Percentiles rank a stretch among this genome's conserved stretches.
Conservation (phyloP, 441 rosid genomes). For the Eutrema salsugineum region DNA sequence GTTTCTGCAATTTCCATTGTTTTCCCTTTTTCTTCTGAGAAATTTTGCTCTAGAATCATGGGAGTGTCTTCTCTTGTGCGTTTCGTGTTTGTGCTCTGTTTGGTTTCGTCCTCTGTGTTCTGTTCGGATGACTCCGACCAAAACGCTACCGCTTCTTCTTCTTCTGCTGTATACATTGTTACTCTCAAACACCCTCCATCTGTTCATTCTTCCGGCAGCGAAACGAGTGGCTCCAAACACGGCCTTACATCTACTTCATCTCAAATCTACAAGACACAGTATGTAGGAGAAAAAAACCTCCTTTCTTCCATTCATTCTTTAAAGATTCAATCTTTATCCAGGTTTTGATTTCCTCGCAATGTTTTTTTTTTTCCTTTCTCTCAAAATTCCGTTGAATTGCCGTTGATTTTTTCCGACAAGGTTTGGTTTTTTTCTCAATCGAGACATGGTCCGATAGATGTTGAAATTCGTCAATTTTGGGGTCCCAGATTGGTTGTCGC, state of each 20-base stretch:
- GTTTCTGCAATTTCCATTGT: constrained; percentile 24
- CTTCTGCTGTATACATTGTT: constrained; percentile 74
- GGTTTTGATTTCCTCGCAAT: background rate
- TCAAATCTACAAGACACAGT: constrained; percentile 47
- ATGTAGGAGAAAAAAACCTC: background rate
- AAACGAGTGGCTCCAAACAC: constrained; percentile 33
- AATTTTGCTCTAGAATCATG: constrained; percentile 20
- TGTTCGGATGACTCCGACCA: constrained; percentile 35
- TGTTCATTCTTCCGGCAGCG: constrained; percentile 38
- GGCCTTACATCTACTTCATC: constrained; percentile 35
- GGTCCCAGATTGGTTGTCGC: constrained; percentile 24
- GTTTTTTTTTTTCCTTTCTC: background rate
- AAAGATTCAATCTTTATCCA: constrained; percentile 3
- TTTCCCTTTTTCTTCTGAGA: constrained; percentile 12
- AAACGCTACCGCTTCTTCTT: constrained; percentile 29
- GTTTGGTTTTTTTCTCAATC: constrained; percentile 7
- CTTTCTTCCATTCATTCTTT: background rate
- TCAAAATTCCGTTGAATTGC: background rate
- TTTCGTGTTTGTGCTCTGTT: constrained; percentile 8
- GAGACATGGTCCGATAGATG: background rate
- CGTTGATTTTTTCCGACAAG: background rate
- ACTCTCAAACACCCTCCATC: constrained; percentile 67
- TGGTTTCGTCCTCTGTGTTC: constrained; percentile 7
- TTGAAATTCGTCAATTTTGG: constrained; percentile 17
- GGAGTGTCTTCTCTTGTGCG: constrained; percentile 21